phyloP scores from a whole-genome alignment of 352 stramenopile genomes.

The Globisporangium acanthophoron region DNA sequence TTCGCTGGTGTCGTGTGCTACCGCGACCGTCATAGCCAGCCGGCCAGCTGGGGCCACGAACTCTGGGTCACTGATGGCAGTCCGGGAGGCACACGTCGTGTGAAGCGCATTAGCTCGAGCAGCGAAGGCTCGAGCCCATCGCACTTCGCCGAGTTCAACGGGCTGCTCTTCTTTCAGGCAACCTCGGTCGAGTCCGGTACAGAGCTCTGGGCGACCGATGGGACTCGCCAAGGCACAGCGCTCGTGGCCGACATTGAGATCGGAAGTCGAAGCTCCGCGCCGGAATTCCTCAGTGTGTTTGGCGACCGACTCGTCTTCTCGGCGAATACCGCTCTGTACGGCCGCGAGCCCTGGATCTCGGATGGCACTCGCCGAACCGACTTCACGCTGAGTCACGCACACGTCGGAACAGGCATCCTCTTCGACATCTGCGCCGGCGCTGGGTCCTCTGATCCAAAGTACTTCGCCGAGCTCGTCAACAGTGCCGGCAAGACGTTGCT shows the following conservation, averaged over 20 bases:
- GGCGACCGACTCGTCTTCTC: slow-evolving; percentile 48
- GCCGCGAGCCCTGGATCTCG: slow-evolving; percentile 59
- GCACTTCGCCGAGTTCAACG: slow-evolving; percentile 32
- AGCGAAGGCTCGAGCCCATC: slow-evolving; percentile 22
- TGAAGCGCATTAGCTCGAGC: slow-evolving; percentile 38
- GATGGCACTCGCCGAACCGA: slow-evolving; percentile 31
- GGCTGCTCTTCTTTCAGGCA: slow-evolving; percentile 69
- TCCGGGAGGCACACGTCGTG: slow-evolving; percentile 42
- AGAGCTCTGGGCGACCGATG: slow-evolving; percentile 78
- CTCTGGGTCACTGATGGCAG: slow-evolving; percentile 87
- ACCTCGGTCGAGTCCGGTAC: slow-evolving; percentile 35
- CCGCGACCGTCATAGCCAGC: slow-evolving; percentile 1
- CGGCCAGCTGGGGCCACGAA: slow-evolving; percentile 28
- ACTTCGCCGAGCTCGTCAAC: slow-evolving; percentile 27
- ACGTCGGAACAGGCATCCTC: slow-evolving; percentile 37
- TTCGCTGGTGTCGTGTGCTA: slow-evolving; percentile 86
- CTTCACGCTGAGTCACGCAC: slow-evolving; percentile 19
- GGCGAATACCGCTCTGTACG: slow-evolving; percentile 26
- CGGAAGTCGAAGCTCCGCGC: slow-evolving; percentile 31
- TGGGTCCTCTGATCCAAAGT: slow-evolving; percentile 43
- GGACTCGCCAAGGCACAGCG: slow-evolving; percentile 37
- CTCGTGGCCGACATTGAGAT: slow-evolving; percentile 54
- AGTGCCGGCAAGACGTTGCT: slow-evolving; percentile 15
- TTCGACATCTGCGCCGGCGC: slow-evolving; percentile 48
- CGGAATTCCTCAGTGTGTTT: slow-evolving; percentile 31